Percentiles rank a stretch among this genome's conserved stretches.
Evolutionary conservation across 2,329 filamentous ascomycete genomes (phyloP).

Genomic region (Trichoderma endophyticum): DNA sequence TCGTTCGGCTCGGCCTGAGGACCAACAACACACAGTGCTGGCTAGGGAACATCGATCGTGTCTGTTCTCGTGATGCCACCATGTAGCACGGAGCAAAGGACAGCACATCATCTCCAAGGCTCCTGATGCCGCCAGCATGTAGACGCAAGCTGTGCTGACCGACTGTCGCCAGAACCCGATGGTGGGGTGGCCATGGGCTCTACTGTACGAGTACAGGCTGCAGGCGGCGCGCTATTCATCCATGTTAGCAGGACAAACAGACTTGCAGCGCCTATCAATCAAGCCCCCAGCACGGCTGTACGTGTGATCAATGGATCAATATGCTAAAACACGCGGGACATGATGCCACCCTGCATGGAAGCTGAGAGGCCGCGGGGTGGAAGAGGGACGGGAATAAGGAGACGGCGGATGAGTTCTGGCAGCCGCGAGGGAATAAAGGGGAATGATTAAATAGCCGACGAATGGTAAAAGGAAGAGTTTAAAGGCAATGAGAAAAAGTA

Average conservation of each 20-base stretch:
- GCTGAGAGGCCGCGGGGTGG: background rate
- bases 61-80: conserved; percentile 13
- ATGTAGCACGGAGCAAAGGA: conserved; percentile 5
- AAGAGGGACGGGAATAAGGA: background rate
- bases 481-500: background rate
- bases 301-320: background rate
- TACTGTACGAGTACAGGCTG: background rate
- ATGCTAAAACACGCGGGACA: background rate
- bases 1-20: background rate
- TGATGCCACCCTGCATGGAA: background rate
- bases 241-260: background rate
- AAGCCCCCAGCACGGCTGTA: background rate
- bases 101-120: conserved; percentile 2
- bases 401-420: background rate
- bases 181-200: conserved; percentile 3
- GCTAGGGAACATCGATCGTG: background rate
- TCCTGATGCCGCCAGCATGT: background rate
- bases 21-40: background rate
- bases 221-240: background rate
- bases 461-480: background rate
- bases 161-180: conserved; percentile 9
- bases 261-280: background rate
- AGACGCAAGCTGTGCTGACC: conserved; percentile 3
- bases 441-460: background rate
- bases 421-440: background rate